Base-by-base conservation (phyloP, 2,329 filamentous ascomycete genomes). In the Monascus ruber region DNA sequence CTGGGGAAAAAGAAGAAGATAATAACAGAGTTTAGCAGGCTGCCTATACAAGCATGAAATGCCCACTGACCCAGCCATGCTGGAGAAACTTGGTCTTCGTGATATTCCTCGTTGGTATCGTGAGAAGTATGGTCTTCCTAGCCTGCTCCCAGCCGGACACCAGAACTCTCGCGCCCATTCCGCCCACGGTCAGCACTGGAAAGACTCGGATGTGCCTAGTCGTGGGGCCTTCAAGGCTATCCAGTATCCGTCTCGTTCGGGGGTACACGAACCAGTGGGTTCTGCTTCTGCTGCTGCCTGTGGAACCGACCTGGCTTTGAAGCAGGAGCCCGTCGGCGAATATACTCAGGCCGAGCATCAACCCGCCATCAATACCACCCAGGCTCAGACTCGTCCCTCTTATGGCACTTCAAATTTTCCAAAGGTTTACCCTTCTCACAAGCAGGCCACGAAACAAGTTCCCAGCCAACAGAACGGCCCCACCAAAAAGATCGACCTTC, bases 41-140 rank as follows among this genome's bases (percentile, higher is more conserved):
- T 94, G 88, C 66, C 78, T 81, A 47, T 94, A 79, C 69, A 89
- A 87, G 65, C 88, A 94, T 58, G 84, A 91, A 58, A 94, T 94
- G 83, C 88, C 88, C 0, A 61, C 66, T 25, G 78, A 87, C 47
- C 69, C 70, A 37, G 65, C 69, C 0, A 83, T 78, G 1, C 76
- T 93, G 49, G 65, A 74, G 33, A 69, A 72, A 5, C 70, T 94
- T 2, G 88, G 88, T 0, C 73, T 94, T 37, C 62, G 63, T 2
- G 63, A 66, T 33, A 60, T 71, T 10, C 76, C 77, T 6, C 57
- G 59, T 5, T 80, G 77, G 77, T 78, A 68, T 52, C 64, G 66
- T 38, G 70, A 77, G 38, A 68, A 70, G 48, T 50, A 57, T 41
- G 43, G 46, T 5, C 40, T 63, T 1, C 38, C 55, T 1, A 62